These are phyloP conservation scores for Coniochaeta sp. DNA, from an alignment of 2,329 filamentous ascomycete species.

Conservation along the genomic window DNA sequence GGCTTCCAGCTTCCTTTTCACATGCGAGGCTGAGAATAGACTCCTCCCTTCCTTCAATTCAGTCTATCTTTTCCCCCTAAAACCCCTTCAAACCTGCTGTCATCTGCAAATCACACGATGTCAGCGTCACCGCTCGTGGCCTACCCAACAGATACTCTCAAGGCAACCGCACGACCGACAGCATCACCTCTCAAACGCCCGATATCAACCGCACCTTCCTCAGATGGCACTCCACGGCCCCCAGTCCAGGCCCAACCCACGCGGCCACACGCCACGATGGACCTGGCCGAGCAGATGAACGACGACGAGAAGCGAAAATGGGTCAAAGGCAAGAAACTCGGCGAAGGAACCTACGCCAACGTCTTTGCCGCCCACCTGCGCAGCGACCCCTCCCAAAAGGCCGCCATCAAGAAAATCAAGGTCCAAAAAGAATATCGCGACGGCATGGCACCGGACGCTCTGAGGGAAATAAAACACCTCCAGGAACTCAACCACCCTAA, in stretches of 20 bases:
- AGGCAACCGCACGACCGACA: slow-evolving; percentile 7
- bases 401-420: slow-evolving; percentile 94
- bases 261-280: slow-evolving; percentile 29
- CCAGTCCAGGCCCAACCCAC: slow-evolving; percentile 6
- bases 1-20: background rate
- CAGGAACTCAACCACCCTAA: slow-evolving; percentile 93
- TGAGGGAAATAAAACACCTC: slow-evolving; percentile 91
- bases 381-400: slow-evolving; percentile 60
- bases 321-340: slow-evolving; percentile 85
- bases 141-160: slow-evolving; percentile 25
- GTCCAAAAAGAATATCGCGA: slow-evolving; percentile 79
- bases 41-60: background rate
- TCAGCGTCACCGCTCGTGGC: slow-evolving; percentile 38
- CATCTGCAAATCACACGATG: slow-evolving; percentile 22
- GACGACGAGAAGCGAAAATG: slow-evolving; percentile 81
- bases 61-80: too few relatives aligned
- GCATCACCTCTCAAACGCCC: slow-evolving; percentile 5
- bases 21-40: background rate
- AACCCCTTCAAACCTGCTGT: background rate
- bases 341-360: slow-evolving; percentile 94
- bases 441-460: slow-evolving; percentile 87
- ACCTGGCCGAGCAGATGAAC: slow-evolving; percentile 74
- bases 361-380: slow-evolving; percentile 84
- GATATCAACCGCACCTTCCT: slow-evolving; percentile 10
- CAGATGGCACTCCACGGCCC: slow-evolving; percentile 16